Evolutionary conservation across 2,329 filamentous ascomycete genomes (phyloP).

Genomic region (Hymenoscyphus albidus): DNA sequence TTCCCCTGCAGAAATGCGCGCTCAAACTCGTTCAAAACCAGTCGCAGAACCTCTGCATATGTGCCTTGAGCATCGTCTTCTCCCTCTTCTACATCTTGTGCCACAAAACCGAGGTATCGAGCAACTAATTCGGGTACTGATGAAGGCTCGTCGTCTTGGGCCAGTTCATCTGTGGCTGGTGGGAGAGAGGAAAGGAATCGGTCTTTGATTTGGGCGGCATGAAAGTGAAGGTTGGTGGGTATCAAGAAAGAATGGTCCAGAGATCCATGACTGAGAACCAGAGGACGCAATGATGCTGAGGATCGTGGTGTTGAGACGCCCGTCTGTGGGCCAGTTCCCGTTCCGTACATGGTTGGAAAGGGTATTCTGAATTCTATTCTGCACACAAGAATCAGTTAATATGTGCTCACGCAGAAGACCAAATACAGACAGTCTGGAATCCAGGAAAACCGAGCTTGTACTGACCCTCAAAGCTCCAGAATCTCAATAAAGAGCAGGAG

Average conservation of each 20-base stretch:
- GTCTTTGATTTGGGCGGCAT: conserved; percentile 90
- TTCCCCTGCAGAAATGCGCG: conserved; percentile 91
- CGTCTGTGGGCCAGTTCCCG: conserved; percentile 80
- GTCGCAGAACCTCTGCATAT: conserved; percentile 87
- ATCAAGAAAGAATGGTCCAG: conserved; percentile 96
- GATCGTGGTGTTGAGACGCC: conserved; percentile 96
- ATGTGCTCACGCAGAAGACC: not conserved
- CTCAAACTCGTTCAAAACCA: conserved; percentile 94
- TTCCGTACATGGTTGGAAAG: conserved; percentile 72
- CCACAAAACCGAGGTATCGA: conserved; percentile 87
- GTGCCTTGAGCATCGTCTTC: conserved; percentile 86
- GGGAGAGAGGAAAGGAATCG: conserved; percentile 82
- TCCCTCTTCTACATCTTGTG: conserved; percentile 83
- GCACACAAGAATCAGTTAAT: conserved; percentile 4
- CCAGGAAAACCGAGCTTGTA: not conserved
- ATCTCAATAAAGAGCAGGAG: conserved; percentile 39
- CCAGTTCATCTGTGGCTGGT: conserved; percentile 90
- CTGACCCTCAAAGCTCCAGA: conserved; percentile 32
- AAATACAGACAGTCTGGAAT: not conserved
- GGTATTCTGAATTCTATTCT: not conserved
- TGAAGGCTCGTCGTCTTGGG: conserved; percentile 98
- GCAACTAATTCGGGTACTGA: conserved; percentile 89
- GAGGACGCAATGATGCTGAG: conserved; percentile 83
- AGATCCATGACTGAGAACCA: conserved; percentile 86
- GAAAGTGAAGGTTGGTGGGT: conserved; percentile 92